Percentiles rank a stretch among this genome's conserved stretches.
phyloP scores from a whole-genome alignment of 2,329 filamentous ascomycete species.

The Apiospora malaysiana region DNA sequence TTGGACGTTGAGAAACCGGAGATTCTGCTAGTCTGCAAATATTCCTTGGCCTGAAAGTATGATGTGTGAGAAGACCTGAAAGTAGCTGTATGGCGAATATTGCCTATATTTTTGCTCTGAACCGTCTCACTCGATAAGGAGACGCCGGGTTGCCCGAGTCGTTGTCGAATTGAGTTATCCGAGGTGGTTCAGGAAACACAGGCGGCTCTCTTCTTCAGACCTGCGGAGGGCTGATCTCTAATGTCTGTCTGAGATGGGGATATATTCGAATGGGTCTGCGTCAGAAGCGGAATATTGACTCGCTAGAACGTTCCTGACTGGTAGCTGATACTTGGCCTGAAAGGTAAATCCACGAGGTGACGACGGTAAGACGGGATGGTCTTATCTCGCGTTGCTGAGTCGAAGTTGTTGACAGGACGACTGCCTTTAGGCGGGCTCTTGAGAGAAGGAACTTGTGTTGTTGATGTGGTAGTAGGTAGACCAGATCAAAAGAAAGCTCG shows the following conservation, averaged over 20 bases:
- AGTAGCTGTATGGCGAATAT: slow-evolving; percentile 24
- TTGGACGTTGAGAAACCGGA: slow-evolving; percentile 30
- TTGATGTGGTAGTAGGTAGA: slow-evolving; percentile 16
- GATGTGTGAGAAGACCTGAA: slow-evolving; percentile 25
- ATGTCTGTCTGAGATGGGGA: slow-evolving; percentile 18
- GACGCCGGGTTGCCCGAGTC: slow-evolving; percentile 21
- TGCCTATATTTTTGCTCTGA: slow-evolving; percentile 15
- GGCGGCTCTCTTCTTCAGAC: slow-evolving; percentile 9
- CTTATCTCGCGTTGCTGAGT: slow-evolving; percentile 13
- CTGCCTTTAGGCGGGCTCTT: not conserved
- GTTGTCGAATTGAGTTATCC: slow-evolving; percentile 19
- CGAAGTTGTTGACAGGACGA: slow-evolving; percentile 20
- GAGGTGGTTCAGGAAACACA: slow-evolving; percentile 1
- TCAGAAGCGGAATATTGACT: slow-evolving; percentile 21
- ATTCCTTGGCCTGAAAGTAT: slow-evolving; percentile 25
- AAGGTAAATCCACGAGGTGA: slow-evolving; percentile 21
- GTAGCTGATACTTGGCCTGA: slow-evolving; percentile 15
- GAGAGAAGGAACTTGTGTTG: slow-evolving; percentile 1
- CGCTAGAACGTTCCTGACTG: slow-evolving; percentile 11
- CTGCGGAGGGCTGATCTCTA: slow-evolving; percentile 16
- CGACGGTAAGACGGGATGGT: slow-evolving; percentile 18
- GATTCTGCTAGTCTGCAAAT: slow-evolving; percentile 24
- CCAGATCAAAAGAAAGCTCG: slow-evolving; percentile 19
- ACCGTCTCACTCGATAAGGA: slow-evolving; percentile 21
- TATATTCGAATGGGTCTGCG: slow-evolving; percentile 16